These are phyloP conservation scores for Zizania palustris DNA, from an alignment of 202 grass and related monocot genomes.

Conservation along the genomic window DNA sequence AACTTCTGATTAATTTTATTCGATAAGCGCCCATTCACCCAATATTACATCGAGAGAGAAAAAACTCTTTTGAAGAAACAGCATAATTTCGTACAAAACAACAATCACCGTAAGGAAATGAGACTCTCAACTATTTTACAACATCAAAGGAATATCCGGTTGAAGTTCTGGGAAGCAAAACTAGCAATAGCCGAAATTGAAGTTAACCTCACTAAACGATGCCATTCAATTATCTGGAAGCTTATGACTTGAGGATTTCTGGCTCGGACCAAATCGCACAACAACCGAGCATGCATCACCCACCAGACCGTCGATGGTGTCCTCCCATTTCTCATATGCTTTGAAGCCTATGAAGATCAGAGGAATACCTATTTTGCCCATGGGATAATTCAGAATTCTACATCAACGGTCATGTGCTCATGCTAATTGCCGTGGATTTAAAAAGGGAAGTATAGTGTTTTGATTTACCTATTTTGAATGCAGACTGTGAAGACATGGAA, in stretches of 20 bases:
- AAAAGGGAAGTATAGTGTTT: neutral
- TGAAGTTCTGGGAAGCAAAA: neutral
- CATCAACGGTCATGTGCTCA: slow-evolving; percentile 20
- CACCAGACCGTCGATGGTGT: slow-evolving; percentile 63
- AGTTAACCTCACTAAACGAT: slow-evolving; percentile 19
- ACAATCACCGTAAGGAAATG: neutral
- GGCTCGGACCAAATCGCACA: slow-evolving; percentile 45
- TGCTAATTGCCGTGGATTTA: slow-evolving; percentile 3
- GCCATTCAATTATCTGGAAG: neutral
- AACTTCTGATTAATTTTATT: neutral
- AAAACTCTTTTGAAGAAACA: neutral
- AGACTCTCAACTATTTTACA: slow-evolving; percentile 6
- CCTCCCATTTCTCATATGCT: slow-evolving; percentile 87
- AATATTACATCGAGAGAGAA: slow-evolving; percentile 9
- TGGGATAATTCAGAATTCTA: slow-evolving; percentile 30
- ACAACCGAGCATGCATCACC: slow-evolving; percentile 44
- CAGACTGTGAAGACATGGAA: slow-evolving; percentile 58
- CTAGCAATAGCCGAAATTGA: neutral
- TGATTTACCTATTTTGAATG: slow-evolving; percentile 81
- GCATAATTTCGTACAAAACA: neutral
- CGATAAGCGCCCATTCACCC: neutral
- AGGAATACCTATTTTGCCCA: slow-evolving; percentile 59
- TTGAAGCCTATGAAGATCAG: slow-evolving; percentile 73
- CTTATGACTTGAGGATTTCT: slow-evolving; percentile 46
- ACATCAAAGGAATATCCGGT: slow-evolving; percentile 28